Conservation (phyloP, 805 yeast genomes). For the Kazachstania africana region DNA sequence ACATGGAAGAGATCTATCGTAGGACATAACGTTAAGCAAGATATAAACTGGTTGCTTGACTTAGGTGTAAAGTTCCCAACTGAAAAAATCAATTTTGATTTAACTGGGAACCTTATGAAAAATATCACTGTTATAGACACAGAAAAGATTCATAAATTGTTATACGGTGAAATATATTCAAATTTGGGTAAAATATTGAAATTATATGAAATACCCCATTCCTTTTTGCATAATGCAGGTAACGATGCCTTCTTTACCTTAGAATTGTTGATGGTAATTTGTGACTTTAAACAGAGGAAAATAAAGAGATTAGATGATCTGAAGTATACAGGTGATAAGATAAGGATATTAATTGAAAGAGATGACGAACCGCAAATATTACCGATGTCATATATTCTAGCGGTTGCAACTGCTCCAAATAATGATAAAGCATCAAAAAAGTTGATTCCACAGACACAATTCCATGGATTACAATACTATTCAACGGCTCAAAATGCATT, state of each 20-base stretch:
- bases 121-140: conserved; percentile 35
- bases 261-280: conserved; percentile 34
- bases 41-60: conserved; percentile 37
- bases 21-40: conserved; percentile 52
- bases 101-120: conserved; percentile 4
- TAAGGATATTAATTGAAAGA: conserved; percentile 13
- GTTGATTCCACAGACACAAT: conserved; percentile 21
- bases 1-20: conserved; percentile 31
- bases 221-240: conserved; percentile 57
- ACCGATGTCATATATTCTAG: conserved; percentile 19
- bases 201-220: conserved; percentile 41
- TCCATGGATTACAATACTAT: conserved; percentile 21
- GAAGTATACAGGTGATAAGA: conserved; percentile 8
- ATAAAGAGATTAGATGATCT: conserved; percentile 18
- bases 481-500: conserved; percentile 13
- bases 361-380: conserved; percentile 15
- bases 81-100: conserved; percentile 4
- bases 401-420: conserved; percentile 1
- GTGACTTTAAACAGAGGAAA: conserved; percentile 30
- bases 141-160: conserved; percentile 29
- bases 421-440: conserved; percentile 5
- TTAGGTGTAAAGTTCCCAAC: conserved; percentile 39
- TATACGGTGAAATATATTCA: conserved; percentile 32
- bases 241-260: conserved; percentile 60
- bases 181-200: conserved; percentile 37